Base-by-base conservation (phyloP, 78 protist species). In the Dictyostelium firmibasis region DNA sequence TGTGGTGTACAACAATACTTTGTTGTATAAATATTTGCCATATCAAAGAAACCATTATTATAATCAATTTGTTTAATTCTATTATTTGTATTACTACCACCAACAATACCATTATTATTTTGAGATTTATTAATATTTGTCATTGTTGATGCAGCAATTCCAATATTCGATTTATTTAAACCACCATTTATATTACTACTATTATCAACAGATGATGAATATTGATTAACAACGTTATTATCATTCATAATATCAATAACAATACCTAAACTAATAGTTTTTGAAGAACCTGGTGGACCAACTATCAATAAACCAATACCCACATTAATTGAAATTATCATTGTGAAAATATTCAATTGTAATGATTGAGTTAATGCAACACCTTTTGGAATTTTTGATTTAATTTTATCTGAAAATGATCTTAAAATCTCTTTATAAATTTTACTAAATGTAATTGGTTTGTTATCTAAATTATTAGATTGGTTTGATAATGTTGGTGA, bases 161-260 rank as follows among this genome's bases (percentile, higher is more conserved):
- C 13, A 5, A 27, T 67, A 64, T 10, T 25, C 1, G 75, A 67
- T 67, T 67, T n/a, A 27, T 27, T 82, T 78, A 85, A 86, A 13
- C 3, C 3, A 16, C 23, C 14, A 67, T 60, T 60, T 4, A 18
- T 20, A 57, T 20, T 60, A 23, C 29, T 9, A 20, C 2, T 20
- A 60, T 4, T 62, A 23, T 62, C 72, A 0, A 50, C 62, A 50
- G 62, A 47, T 8, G 57, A 47, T 20, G 70, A 67, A 67, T 27
- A 72, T 72, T 27, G 38, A 44, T 77, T 77, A 7, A 38, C 64
- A 35, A 29, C 72, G 10, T 74, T 62, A 20, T 69, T 86, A 41
- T 77, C 92, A 29, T 91, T 91, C 92, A 91, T 82, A 31, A 72
- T 91, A 76, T 91, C 95, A 33, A 82, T 27, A 6, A 87, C 91